Evolutionary conservation across 1,284 basidiomycete species (phyloP), one percentile per base, ranked within the genome.

Genomic region (Phaffia rhodozyma): DNA sequence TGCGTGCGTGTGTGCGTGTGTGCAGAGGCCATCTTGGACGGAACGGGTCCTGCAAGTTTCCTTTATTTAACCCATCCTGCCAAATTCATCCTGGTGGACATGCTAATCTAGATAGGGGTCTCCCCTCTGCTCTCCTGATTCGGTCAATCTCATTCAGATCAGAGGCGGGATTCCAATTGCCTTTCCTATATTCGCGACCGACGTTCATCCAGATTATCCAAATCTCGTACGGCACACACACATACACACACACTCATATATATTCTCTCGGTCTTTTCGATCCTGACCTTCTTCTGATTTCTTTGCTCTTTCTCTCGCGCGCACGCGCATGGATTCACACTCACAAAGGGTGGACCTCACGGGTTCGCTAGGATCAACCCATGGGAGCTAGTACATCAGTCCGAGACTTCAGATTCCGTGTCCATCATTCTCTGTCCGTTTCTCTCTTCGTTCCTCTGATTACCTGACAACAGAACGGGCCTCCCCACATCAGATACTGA

Each of bases 111-210:
- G n/a, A n/a, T n/a, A n/a, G n/a, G n/a, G n/a, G n/a, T n/a, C n/a
- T n/a, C n/a, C n/a, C n/a, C n/a, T n/a, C n/a, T n/a, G n/a, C n/a
- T n/a, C n/a, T n/a, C n/a, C n/a, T n/a, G n/a, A n/a, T n/a, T n/a
- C n/a, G n/a, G n/a, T n/a, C n/a, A n/a, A n/a, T n/a, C n/a, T n/a
- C n/a, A n/a, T n/a, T 58, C 32, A 55, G 54, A 63, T 63, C 32
- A 55, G 61, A 30, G 62, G 62, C 32, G 62, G 62, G 2, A 63
- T 63, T 25, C 62, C 62, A 5, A 58, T 63, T 25, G 62, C 62
- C 18, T 63, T 63, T 53, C 62, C 62, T 18, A 59, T 63, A 38
- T 63, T 63, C 52, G 62, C 62, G 2, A 59, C 57, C n/a, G 62
- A 63, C 32, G 48, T 47, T n/a, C 62, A 63, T 38, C 57, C 62